Evolutionary conservation across 2,329 filamentous ascomycete genomes (phyloP), one percentile per base, ranked within the genome.

Genomic region (Acephala macrosclerotiorum): DNA sequence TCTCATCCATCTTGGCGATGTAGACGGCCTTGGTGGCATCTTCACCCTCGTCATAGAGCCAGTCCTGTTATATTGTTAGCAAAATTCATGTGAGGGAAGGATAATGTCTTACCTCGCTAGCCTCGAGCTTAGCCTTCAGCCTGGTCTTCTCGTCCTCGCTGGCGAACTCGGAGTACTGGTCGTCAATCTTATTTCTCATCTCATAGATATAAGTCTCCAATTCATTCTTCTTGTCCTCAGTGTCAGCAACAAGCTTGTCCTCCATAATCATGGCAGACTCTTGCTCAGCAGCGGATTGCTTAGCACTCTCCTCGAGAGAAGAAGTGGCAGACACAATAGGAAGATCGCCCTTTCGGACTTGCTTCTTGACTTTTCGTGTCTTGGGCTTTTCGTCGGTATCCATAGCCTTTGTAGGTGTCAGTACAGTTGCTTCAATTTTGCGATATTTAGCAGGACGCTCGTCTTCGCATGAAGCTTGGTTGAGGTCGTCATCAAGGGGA

Each of bases 201-300:
- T 98, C 94, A 82, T 99, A 99, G 82, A 98, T 97, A 82, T 91
- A 97, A 26, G 93, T 90, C 86, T 99, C 96, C 61, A 99, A 92
- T 83, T 98, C 95, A 84, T 99, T 99, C 93, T 98, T 99, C 89
- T 97, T 97, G 85, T 98, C 94, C 79, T 98, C 96, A 42, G 96
- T 99, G 80, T 98, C 96, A 74, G 92, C 93, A 64, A 99, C 94
- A 65, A 98, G 90, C 87, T 98, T 99, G 84, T 99, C 96, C 81
- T 97, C 94, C 89, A 97, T 95, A 74, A 94, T 89, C 96, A 99
- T 98, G 74, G 89, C 79, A 72, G 89, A 86, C 83, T 99, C 96
- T 79, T 90, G 90, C 86, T 99, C 96, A 59, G 85, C 81, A 71
- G 89, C 84, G n/a, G 83, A 76, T 68, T 89, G 82, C 85, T 92